Evolutionary conservation across 176 grass and related monocot genomes (phyloP).

Genomic region (Oryza punctata): DNA sequence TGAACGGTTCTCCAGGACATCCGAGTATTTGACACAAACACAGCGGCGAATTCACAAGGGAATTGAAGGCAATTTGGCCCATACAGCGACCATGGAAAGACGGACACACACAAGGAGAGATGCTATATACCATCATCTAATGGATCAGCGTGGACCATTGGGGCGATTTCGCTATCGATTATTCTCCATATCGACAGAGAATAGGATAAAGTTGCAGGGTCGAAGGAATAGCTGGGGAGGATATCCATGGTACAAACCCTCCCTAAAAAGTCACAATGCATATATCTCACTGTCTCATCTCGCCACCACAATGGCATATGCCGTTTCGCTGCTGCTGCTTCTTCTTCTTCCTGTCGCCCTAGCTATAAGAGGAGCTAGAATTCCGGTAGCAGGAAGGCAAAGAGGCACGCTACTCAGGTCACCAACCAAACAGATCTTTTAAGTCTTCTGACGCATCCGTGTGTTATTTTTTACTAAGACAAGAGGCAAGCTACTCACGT

Average conservation of each 20-base stretch:
- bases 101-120: neutral
- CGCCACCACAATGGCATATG: neutral
- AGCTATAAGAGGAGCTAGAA: neutral
- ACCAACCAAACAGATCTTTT: neutral
- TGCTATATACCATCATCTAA: neutral
- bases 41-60: too few relatives aligned
- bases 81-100: neutral
- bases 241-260: conserved; percentile 77
- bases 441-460: too few relatives aligned
- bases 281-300: neutral
- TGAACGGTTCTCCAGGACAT: neutral
- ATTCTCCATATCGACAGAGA: conserved; percentile 27
- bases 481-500: too few relatives aligned
- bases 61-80: neutral
- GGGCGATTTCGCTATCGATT: conserved; percentile 1
- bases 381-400: neutral
- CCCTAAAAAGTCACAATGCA: neutral
- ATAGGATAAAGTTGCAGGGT: conserved; percentile 37
- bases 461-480: too few relatives aligned
- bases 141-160: neutral
- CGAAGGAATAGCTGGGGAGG: conserved; percentile 29
- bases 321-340: neutral
- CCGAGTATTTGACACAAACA: neutral
- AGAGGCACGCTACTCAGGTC: neutral
- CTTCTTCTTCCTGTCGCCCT: neutral